phyloP scores from a whole-genome alignment of 495 filamentous ascomycete genomes.

The Tuber microsphaerosporum region DNA sequence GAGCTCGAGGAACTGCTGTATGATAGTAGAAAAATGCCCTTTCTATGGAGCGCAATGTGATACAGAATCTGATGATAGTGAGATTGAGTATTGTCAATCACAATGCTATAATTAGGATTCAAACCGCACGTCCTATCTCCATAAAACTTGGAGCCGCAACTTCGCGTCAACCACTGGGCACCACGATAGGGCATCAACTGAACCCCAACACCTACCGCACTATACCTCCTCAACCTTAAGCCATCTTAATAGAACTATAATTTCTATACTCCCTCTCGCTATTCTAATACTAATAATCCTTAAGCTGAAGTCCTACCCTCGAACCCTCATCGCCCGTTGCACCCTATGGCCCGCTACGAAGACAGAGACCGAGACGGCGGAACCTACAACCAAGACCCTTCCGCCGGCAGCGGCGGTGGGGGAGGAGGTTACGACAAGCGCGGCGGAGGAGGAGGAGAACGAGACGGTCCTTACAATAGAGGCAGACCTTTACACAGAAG shows the following conservation, averaged over 20 bases:
- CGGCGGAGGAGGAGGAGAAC: conserved; percentile 49
- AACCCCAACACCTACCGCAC: background rate
- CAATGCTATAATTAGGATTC: background rate
- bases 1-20: background rate
- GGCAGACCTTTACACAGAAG: conserved; percentile 37
- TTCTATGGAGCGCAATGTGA: background rate
- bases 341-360: conserved; percentile 32
- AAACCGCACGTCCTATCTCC: background rate
- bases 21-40: background rate
- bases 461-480: conserved; percentile 46
- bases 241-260: background rate
- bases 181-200: background rate
- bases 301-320: background rate
- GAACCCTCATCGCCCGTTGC: background rate
- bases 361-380: conserved; percentile 42
- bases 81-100: background rate
- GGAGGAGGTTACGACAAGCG: conserved; percentile 41
- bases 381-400: conserved; percentile 28
- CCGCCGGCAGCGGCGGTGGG: conserved; percentile 7
- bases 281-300: background rate
- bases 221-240: background rate
- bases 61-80: background rate
- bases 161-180: background rate
- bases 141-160: background rate
- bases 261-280: background rate